Conservation (phyloP, 768 basidiomycete genomes). For the Tricholoma matsutake region DNA sequence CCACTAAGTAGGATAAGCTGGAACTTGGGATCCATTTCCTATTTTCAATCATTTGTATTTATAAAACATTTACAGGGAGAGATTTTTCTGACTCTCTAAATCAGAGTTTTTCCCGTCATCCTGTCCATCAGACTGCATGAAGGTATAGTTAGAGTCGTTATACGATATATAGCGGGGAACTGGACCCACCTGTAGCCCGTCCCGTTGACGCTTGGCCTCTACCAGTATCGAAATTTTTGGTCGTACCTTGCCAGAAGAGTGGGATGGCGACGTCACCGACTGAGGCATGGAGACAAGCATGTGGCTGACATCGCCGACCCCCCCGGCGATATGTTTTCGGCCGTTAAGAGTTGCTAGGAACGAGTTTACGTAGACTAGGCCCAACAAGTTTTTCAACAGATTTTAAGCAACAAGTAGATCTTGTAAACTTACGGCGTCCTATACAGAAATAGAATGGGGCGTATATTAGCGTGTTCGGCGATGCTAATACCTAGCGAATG, state of each 20-base stretch:
- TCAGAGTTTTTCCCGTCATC: no score
- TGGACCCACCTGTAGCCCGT: no score
- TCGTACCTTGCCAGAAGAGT: not conserved
- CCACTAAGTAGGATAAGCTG: no score
- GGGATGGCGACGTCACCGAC: not conserved
- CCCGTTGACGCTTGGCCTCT: no score
- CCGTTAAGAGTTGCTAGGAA: constrained; percentile 24
- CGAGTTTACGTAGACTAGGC: constrained; percentile 26
- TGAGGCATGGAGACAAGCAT: constrained; percentile 13
- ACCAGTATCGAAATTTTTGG: constrained; percentile 34
- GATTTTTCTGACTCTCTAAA: no score
- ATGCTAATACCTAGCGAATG: constrained; percentile 21
- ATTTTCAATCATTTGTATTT: no score
- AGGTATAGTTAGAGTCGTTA: no score
- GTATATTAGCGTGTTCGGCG: constrained; percentile 28
- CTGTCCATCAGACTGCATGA: no score
- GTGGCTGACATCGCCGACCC: constrained; percentile 12
- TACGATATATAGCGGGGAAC: no score
- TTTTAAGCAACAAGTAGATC: not conserved
- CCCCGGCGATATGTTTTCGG: constrained; percentile 12
- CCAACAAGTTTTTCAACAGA: not conserved
- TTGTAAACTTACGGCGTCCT: constrained; percentile 24
- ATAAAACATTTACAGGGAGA: no score
- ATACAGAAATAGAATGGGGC: constrained; percentile 33
- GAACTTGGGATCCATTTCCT: no score